These are phyloP conservation scores for Dictyophora rubrovolvata DNA, from an alignment of 768 basidiomycete genomes.

Conservation along the genomic window DNA sequence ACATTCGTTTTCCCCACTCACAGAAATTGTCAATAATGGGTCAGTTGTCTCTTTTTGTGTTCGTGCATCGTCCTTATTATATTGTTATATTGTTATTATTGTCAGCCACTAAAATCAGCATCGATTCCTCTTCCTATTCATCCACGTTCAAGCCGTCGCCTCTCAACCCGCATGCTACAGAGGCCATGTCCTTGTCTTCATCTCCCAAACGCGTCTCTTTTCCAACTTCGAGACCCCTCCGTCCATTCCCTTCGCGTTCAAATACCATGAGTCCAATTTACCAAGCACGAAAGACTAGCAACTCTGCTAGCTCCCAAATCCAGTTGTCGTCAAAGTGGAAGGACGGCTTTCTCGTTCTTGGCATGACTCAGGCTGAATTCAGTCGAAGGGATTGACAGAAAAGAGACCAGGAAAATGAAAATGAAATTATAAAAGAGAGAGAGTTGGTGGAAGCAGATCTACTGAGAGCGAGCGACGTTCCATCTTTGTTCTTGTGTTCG, in stretches of 20 bases:
- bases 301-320: conserved; percentile 27
- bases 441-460: background rate
- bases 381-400: conserved; percentile 23
- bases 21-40: background rate
- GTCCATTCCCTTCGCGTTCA: conserved; percentile 65
- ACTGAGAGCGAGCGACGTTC: background rate
- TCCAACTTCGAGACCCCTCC: conserved; percentile 61
- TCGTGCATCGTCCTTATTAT: background rate
- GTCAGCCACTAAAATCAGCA: background rate
- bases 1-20: background rate
- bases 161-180: conserved; percentile 12
- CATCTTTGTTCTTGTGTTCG: background rate
- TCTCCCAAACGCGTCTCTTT: conserved; percentile 50
- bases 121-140: background rate
- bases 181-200: conserved; percentile 30
- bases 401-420: background rate
- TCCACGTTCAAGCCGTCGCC: conserved; percentile 15
- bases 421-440: background rate
- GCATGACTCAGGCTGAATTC: conserved; percentile 78
- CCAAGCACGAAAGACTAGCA: background rate
- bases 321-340: conserved; percentile 66
- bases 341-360: conserved; percentile 54
- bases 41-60: background rate
- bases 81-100: background rate
- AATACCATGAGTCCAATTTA: conserved; percentile 24